Percentiles rank a stretch among this genome's conserved stretches.
These are phyloP conservation scores for Alisma plantagoaquatica DNA, from an alignment of 106 monocot genomes.

Conservation along the genomic window DNA sequence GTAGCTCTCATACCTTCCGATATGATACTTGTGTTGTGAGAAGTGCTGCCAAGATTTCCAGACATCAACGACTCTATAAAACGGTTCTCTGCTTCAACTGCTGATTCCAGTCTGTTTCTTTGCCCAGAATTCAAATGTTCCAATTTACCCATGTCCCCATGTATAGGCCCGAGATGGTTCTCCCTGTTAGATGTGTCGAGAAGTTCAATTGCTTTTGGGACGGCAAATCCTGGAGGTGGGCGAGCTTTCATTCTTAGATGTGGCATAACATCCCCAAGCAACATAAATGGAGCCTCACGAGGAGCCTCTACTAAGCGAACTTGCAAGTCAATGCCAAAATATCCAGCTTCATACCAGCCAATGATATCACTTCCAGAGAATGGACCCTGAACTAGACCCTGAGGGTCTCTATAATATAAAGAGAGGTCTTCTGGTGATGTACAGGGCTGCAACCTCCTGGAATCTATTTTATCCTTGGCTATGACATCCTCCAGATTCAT, in stretches of 20 bases:
- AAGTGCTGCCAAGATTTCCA: no score
- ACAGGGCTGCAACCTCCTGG: slow-evolving; percentile 27
- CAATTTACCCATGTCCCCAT: slow-evolving; percentile 21
- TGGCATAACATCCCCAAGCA: slow-evolving; percentile 96
- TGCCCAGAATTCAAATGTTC: slow-evolving; percentile 32
- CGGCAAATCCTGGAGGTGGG: slow-evolving; percentile 84
- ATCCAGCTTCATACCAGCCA: slow-evolving; percentile 94
- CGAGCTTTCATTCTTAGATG: slow-evolving; percentile 65
- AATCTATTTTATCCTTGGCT: slow-evolving; percentile 18
- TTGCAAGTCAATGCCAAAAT: slow-evolving; percentile 94
- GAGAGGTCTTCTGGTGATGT: slow-evolving; percentile 63
- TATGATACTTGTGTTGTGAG: no score
- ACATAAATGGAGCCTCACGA: slow-evolving; percentile 49
- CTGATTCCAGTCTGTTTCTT: slow-evolving; percentile 16
- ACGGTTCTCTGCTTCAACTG: slow-evolving; percentile 57
- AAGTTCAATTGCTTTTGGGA: slow-evolving; percentile 30
- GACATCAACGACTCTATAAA: slow-evolving; percentile 92
- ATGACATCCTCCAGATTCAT: slow-evolving; percentile 12
- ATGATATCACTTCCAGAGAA: slow-evolving; percentile 88
- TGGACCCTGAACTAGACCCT: slow-evolving; percentile 94
- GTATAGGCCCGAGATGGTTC: slow-evolving; percentile 16
- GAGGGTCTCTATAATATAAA: slow-evolving; percentile 86
- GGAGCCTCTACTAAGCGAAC: slow-evolving; percentile 61
- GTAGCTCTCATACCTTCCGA: no score
- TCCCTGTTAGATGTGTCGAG: slow-evolving; percentile 20